phyloP scores from a whole-genome alignment of 352 stramenopile genomes.

The Globisporangium middletonii region DNA sequence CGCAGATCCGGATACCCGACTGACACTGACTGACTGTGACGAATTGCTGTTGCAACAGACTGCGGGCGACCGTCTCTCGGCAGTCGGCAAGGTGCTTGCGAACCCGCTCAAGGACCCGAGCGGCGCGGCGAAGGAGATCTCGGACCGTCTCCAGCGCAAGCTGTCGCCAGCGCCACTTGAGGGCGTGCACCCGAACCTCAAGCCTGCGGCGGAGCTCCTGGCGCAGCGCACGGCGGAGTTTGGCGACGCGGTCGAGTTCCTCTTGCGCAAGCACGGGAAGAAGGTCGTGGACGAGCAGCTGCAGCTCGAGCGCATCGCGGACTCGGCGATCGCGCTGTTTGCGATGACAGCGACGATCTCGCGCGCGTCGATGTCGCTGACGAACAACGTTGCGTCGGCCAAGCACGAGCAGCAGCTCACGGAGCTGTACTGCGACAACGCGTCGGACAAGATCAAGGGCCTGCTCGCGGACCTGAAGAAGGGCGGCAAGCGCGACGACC shows the following conservation, averaged over 20 bases:
- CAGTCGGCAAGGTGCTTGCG: constrained; percentile 69
- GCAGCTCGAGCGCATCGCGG: constrained; percentile 80
- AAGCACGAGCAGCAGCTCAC: constrained; percentile 76
- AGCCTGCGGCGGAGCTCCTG: constrained; percentile 41
- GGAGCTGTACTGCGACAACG: constrained; percentile 74
- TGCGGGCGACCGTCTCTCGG: constrained; percentile 73
- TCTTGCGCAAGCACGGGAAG: constrained; percentile 86
- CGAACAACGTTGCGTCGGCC: constrained; percentile 39
- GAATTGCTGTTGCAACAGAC: constrained; percentile 34
- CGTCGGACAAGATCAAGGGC: constrained; percentile 56
- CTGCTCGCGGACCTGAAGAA: constrained; percentile 59
- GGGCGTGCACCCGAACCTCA: constrained; percentile 70
- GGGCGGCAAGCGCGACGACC: constrained; percentile 55
- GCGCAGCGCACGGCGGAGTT: constrained; percentile 73
- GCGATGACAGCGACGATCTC: constrained; percentile 87
- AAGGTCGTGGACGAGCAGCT: constrained; percentile 86
- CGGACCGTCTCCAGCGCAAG: constrained; percentile 77
- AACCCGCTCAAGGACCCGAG: constrained; percentile 79
- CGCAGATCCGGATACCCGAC: neutral
- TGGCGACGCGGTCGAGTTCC: constrained; percentile 62
- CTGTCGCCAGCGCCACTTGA: constrained; percentile 60
- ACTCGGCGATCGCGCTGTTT: constrained; percentile 78
- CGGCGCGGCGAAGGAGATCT: constrained; percentile 62
- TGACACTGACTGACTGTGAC: constrained; percentile 6
- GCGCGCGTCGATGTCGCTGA: constrained; percentile 62